These are phyloP conservation scores for Setaria viridis DNA, from an alignment of 202 grass and related monocot species.

Conservation along the genomic window DNA sequence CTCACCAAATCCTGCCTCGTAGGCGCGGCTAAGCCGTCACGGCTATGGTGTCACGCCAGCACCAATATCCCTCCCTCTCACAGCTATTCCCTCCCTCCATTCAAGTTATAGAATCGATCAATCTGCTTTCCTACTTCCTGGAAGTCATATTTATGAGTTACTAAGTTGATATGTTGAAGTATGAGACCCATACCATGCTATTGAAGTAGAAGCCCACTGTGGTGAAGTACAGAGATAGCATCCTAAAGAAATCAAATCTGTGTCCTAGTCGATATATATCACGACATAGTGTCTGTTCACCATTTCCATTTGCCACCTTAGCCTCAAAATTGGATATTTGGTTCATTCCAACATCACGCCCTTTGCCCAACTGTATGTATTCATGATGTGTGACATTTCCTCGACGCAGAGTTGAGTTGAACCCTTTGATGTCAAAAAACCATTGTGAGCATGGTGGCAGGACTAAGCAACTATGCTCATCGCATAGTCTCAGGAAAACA, in stretches of 20 bases:
- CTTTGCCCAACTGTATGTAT: conserved; percentile 96
- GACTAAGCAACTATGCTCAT: conserved; percentile 24
- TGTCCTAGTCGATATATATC: conserved; percentile 92
- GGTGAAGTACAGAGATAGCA: conserved; percentile 94
- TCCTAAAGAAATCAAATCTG: conserved; percentile 94
- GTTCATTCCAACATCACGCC: conserved; percentile 96
- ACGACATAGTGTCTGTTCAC: conserved; percentile 93
- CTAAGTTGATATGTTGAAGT: conserved; percentile 36
- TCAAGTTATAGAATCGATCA: conserved; percentile 19
- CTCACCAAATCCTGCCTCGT: neutral
- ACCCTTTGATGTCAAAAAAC: conserved; percentile 53
- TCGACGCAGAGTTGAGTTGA: conserved; percentile 83
- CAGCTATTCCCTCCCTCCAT: neutral
- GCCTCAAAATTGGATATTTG: conserved; percentile 98
- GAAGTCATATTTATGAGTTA: conserved; percentile 33
- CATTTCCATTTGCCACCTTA: conserved; percentile 95
- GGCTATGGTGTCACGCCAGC: neutral
- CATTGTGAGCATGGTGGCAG: conserved; percentile 19
- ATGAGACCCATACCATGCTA: conserved; percentile 77
- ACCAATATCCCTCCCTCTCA: neutral
- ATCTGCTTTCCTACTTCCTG: conserved; percentile 30
- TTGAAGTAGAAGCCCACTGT: conserved; percentile 98
- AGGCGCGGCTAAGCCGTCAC: neutral
- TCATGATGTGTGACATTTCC: conserved; percentile 95
- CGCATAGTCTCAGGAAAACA: conserved; percentile 38